phyloP scores from a whole-genome alignment of 2,329 filamentous ascomycete genomes.

The Pseudogymnoascus sp. region DNA sequence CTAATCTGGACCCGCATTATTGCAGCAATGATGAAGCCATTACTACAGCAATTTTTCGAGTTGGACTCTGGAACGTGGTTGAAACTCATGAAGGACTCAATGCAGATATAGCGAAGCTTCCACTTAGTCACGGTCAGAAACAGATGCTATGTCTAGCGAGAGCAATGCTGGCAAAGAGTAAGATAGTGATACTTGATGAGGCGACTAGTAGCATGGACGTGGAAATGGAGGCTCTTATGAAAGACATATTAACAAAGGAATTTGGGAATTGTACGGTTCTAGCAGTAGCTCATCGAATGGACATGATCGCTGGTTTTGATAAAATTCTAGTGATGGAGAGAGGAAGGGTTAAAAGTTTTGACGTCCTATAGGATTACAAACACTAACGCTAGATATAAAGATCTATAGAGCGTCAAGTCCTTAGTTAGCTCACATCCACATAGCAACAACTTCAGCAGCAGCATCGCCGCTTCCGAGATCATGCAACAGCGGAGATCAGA shows the following conservation, averaged over 20 bases:
- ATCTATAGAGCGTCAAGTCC: not conserved
- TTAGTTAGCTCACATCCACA: not conserved
- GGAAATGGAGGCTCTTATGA: conserved; percentile 18
- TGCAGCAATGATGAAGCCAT: conserved; percentile 34
- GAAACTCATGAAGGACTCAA: conserved; percentile 32
- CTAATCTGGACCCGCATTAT: conserved; percentile 40
- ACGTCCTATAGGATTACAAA: not conserved
- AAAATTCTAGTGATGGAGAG: conserved; percentile 24
- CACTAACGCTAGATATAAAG: not conserved
- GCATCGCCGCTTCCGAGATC: too few species aligned
- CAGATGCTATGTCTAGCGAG: conserved; percentile 44
- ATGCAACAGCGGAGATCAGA: too few species aligned
- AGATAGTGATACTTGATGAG: conserved; percentile 29
- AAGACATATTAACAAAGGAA: conserved; percentile 24
- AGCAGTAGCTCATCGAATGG: conserved; percentile 26
- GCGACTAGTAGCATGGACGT: conserved; percentile 26
- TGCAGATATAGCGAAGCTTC: conserved; percentile 24
- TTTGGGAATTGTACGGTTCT: conserved; percentile 27
- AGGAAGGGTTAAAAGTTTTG: conserved; percentile 12
- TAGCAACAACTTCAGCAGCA: too few species aligned
- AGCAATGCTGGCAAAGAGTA: conserved; percentile 32
- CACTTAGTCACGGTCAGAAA: conserved; percentile 38
- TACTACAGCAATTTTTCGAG: conserved; percentile 36
- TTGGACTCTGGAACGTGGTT: conserved; percentile 38
- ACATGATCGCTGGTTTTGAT: conserved; percentile 26